Evolutionary conservation across 768 basidiomycete genomes (phyloP).

Genomic region (Rhizopogon roseolus): DNA sequence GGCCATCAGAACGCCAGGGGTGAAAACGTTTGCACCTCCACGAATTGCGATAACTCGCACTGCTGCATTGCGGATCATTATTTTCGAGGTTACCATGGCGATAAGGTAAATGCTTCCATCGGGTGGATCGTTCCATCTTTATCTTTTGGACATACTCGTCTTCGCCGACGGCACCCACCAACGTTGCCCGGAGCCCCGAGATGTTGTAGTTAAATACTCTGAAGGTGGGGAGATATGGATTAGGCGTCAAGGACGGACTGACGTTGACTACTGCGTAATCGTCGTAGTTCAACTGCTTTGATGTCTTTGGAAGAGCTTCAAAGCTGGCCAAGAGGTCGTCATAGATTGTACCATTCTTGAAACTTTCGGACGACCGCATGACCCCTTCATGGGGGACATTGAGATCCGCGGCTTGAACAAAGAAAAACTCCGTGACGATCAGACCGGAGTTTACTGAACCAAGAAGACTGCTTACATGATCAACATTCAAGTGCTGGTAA

Average conservation of each 20-base stretch:
- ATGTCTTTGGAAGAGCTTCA: slow-evolving; percentile 49
- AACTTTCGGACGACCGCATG: background rate
- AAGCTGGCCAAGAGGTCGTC: slow-evolving; percentile 64
- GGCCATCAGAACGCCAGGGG: slow-evolving; percentile 55
- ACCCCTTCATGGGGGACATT: slow-evolving; percentile 22
- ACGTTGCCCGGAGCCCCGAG: slow-evolving; percentile 28
- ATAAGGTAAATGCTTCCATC: slow-evolving; percentile 29
- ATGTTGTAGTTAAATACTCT: slow-evolving; percentile 81
- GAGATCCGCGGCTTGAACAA: slow-evolving; percentile 51
- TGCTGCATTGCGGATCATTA: slow-evolving; percentile 42
- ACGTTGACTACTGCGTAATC: slow-evolving; percentile 78
- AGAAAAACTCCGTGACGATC: slow-evolving; percentile 41
- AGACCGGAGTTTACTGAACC: background rate
- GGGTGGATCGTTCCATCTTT: slow-evolving; percentile 1
- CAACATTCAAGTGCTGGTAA: slow-evolving; percentile 75
- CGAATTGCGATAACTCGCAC: slow-evolving; percentile 46
- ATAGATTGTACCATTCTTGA: slow-evolving; percentile 10
- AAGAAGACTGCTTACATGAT: slow-evolving; percentile 50
- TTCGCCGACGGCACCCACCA: slow-evolving; percentile 6
- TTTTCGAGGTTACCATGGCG: slow-evolving; percentile 41
- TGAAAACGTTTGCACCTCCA: slow-evolving; percentile 62
- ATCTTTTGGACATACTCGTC: slow-evolving; percentile 1
- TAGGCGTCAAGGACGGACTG: slow-evolving; percentile 80
- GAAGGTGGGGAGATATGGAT: slow-evolving; percentile 77
- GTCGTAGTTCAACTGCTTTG: slow-evolving; percentile 48